Conservation (phyloP, 495 filamentous ascomycete species). For the Margaritispora aquatica region DNA sequence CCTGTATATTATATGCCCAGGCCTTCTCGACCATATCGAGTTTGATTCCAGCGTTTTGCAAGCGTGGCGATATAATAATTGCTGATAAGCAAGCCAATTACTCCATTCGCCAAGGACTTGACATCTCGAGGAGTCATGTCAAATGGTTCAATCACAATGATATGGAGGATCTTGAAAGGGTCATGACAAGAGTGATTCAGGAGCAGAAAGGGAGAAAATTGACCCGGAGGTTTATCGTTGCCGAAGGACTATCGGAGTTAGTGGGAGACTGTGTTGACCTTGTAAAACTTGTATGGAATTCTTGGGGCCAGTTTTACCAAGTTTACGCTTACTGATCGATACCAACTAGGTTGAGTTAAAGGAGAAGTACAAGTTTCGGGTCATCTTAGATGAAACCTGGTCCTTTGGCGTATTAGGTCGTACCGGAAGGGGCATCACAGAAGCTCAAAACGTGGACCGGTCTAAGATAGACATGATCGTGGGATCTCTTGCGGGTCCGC, state of each 20-base stretch:
- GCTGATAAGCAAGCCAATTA: constrained; percentile 93
- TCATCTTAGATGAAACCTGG: constrained; percentile 95
- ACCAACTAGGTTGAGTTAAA: constrained; percentile 73
- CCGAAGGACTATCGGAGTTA: constrained; percentile 88
- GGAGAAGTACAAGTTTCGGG: constrained; percentile 89
- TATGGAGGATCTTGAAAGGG: constrained; percentile 82
- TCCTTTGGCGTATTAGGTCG: constrained; percentile 93
- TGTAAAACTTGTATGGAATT: constrained; percentile 67
- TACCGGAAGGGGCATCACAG: constrained; percentile 84
- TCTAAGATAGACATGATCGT: constrained; percentile 90
- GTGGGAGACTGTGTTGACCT: constrained; percentile 80
- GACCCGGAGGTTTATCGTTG: constrained; percentile 90
- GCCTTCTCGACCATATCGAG: constrained; percentile 89
- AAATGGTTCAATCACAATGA: constrained; percentile 95
- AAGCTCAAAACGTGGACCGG: constrained; percentile 90
- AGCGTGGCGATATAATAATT: constrained; percentile 94
- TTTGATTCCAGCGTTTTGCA: constrained; percentile 92
- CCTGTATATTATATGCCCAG: constrained; percentile 90
- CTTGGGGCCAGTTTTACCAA: not conserved
- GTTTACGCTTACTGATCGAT: constrained; percentile 11
- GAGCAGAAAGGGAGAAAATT: constrained; percentile 79
- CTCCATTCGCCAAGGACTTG: constrained; percentile 86
- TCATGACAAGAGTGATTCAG: constrained; percentile 74
- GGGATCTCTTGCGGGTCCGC: constrained; percentile 79
- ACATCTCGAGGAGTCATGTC: constrained; percentile 83